phyloP scores from a whole-genome alignment of 2,329 filamentous ascomycete species.

The Monosporascus ibericus region DNA sequence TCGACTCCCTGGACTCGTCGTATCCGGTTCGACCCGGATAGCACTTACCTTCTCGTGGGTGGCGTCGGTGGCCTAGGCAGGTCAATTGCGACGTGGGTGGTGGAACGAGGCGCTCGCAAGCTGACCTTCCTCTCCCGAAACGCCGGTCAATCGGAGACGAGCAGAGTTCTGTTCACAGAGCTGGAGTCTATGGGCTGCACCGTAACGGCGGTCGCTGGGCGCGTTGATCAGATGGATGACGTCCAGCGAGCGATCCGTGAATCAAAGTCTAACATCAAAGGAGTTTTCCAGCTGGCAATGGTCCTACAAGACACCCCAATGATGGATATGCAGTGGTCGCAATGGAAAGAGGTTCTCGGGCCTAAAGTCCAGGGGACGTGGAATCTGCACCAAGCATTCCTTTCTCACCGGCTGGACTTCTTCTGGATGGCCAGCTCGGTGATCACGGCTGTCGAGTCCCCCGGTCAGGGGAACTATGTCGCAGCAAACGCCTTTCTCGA shows the following conservation, averaged over 20 bases:
- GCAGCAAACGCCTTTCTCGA: conserved; percentile 32
- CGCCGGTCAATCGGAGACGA: conserved; percentile 9
- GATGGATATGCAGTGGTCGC: conserved; percentile 20
- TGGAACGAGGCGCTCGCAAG: conserved; percentile 30
- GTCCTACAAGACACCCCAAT: conserved; percentile 12
- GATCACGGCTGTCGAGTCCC: conserved; percentile 22
- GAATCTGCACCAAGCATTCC: conserved; percentile 31
- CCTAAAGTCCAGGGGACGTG: conserved; percentile 36
- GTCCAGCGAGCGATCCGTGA: conserved; percentile 8
- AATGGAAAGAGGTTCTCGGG: conserved; percentile 30
- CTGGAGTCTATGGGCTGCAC: conserved; percentile 16
- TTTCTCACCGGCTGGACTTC: conserved; percentile 24
- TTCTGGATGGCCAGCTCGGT: conserved; percentile 29
- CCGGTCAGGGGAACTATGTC: conserved; percentile 30
- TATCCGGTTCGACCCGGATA: conserved; percentile 8
- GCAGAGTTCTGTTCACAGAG: conserved; percentile 12
- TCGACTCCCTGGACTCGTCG: conserved; percentile 6
- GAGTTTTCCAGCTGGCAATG: conserved; percentile 20
- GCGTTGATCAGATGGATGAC: conserved; percentile 9
- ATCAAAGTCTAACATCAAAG: conserved; percentile 12
- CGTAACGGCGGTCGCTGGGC: conserved; percentile 9
- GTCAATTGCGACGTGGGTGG: conserved; percentile 23
- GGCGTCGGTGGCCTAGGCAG: conserved; percentile 26
- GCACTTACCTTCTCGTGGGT: conserved; percentile 25
- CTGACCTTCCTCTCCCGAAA: conserved; percentile 34